These are phyloP conservation scores for Metarhizium rileyi DNA, from an alignment of 2,329 filamentous ascomycete species.

Conservation along the genomic window DNA sequence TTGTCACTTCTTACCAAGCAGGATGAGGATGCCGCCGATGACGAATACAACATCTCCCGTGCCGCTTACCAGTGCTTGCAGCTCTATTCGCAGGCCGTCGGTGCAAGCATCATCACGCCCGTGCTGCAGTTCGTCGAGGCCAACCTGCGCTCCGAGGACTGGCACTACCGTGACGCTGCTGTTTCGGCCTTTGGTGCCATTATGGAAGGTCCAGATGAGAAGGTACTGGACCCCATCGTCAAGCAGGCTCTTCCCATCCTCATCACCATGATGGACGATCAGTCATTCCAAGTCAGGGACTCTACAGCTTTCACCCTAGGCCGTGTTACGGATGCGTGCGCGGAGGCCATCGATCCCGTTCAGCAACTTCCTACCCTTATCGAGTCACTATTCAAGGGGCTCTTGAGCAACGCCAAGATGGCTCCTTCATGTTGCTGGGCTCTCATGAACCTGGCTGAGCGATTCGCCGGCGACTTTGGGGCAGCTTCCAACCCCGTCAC, in stretches of 20 bases:
- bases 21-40: conserved; percentile 91
- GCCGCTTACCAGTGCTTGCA: conserved; percentile 95
- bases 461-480: conserved; percentile 80
- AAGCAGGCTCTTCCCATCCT: conserved; percentile 90
- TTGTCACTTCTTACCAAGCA: conserved; percentile 87
- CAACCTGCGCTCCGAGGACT: conserved; percentile 83
- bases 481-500: conserved; percentile 73
- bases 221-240: conserved; percentile 83
- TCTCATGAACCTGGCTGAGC: conserved; percentile 93
- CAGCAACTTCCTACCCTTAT: conserved; percentile 79
- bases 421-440: conserved; percentile 98
- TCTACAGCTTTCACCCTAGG: conserved; percentile 94
- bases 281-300: conserved; percentile 82
- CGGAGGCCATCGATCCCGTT: conserved; percentile 79
- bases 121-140: conserved; percentile 87
- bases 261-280: conserved; percentile 86
- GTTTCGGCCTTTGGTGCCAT: conserved; percentile 97
- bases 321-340: conserved; percentile 89
- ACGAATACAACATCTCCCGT: conserved; percentile 94
- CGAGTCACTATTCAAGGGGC: conserved; percentile 76
- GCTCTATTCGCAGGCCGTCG: conserved; percentile 88
- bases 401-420: conserved; percentile 91
- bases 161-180: conserved; percentile 89
- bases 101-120: conserved; percentile 70
- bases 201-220: conserved; percentile 95